Evolutionary conservation across 441 rosid genomes (phyloP), one percentile per base, ranked within the genome.

Genomic region (Gossypium gossypioides): DNA sequence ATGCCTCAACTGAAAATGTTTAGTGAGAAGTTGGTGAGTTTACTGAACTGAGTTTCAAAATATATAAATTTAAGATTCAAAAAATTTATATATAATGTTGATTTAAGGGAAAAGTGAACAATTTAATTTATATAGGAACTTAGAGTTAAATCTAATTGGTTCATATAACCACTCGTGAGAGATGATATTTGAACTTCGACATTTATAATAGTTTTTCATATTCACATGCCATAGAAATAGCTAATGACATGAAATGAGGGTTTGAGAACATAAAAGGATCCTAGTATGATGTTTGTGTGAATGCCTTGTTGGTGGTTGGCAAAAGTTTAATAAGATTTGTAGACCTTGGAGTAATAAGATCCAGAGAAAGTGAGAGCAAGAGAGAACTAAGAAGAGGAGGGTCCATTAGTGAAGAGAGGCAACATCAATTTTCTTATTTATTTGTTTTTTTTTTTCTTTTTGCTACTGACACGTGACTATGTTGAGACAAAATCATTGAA

Each of bases 391-490:
- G 2, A 62, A 32, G 29, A 57, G 25, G 13, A 63, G 63, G 63
- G 6, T 57, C 12, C 65, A 15, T 7, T 16, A 7, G 46, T 16
- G 50, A 18, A 40, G 50, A 40, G 50, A 15, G 9, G 10, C 57
- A 57, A 44, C 21, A 60, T 61, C 51, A 40, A 3, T 40, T 40
- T 8, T 61, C 12, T 15, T 37, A 3, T 21, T 63, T 42, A 6
- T 37, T 62, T 54, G 10, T 22, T 56, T 24, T 9, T 4, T 25
- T 24, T 6, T 3, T 32, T 1, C 13, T 13, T 13, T 68, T 75
- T 62, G 59, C 34, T 60, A 32, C 57, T 44, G 63, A 42, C 88
- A 82, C 75, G 86, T 82, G 86, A 82, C 78, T 6, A 2, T 77
- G 81, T 52, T 72, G 13, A 37, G 74, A 55, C 61, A 71, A 82